Evolutionary conservation across 2,329 filamentous ascomycete genomes (phyloP), one percentile per base, ranked within the genome.

Genomic region (Nothophoma quercina): DNA sequence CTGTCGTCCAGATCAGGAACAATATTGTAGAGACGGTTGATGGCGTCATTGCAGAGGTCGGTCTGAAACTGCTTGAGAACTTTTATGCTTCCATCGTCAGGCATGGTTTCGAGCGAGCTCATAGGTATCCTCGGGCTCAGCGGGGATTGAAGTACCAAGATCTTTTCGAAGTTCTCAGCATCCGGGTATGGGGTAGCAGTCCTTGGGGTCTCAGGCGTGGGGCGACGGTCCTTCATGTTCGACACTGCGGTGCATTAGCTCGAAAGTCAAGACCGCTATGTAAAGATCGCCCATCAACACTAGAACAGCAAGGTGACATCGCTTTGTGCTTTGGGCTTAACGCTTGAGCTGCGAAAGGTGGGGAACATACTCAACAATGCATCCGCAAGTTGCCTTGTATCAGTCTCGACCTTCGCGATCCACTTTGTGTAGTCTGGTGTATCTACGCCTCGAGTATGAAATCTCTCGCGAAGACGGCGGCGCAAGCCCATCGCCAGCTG

Each of bases 61-160:
- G 39, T 33, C 21, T 60, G 68, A 26, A 70, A 70, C 29, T 67
- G 65, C 28, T 68, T 69, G 7, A 70, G 48, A 0, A 70, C 55
- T 0, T 64, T 43, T 6, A 68, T 68, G 2, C 62, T 65, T 8
- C 66, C 65, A 38, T 68, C 60, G 19, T 69, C 63, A 0, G 62
- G 58, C 40, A 70, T 51, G 3, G 58, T 56, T 6, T 60, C 28
- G 0, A 69, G 38, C 0, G 63, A 63, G 2, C 48, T 43, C n/a
- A 67, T 65, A 0, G 63, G 63, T 38, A 68, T 65, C 2, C 51
- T 9, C 0, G 65, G 62, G 21, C 64, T 51, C 1, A 69, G 44
- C 5, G 65, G 65, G 0, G 65, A 68, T 7, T 56, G 59, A 0
- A 64, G 51, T 4, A 70, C 58, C 35, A 56, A 60, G n/a, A 68